Percentiles rank a stretch among this genome's conserved stretches.
These are phyloP conservation scores for Cyclocybe aegerita DNA, from an alignment of 768 basidiomycete genomes.

Conservation along the genomic window DNA sequence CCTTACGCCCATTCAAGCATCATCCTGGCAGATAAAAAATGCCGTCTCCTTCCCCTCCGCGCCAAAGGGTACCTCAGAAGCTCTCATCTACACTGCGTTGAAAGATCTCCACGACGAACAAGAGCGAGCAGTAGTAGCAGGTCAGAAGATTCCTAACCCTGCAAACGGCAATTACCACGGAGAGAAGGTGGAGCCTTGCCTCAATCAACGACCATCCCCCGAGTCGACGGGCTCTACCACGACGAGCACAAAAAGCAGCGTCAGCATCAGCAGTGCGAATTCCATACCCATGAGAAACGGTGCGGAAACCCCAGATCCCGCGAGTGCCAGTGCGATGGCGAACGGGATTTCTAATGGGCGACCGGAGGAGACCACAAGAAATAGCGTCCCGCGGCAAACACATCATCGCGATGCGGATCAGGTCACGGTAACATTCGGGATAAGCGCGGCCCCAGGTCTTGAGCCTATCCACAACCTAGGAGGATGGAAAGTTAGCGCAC, in stretches of 20 bases:
- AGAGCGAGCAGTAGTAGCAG: conserved; percentile 9
- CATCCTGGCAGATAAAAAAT: conserved; percentile 57
- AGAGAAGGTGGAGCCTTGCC: conserved; percentile 3
- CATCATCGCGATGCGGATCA: conserved; percentile 19
- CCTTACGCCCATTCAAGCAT: conserved; percentile 42
- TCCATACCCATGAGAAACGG: neutral
- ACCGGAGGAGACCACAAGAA: neutral
- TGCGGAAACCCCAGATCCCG: neutral
- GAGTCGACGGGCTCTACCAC: conserved; percentile 1
- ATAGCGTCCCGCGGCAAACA: neutral
- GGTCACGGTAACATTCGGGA: conserved; percentile 45
- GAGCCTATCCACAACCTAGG: conserved; percentile 41
- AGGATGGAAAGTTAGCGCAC: conserved; percentile 44
- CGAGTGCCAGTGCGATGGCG: neutral
- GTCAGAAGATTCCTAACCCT: conserved; percentile 15
- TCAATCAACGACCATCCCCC: neutral
- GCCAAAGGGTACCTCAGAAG: conserved; percentile 54
- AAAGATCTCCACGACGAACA: conserved; percentile 37
- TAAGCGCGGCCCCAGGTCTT: conserved; percentile 42
- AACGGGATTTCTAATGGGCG: neutral
- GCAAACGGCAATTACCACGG: conserved; percentile 10
- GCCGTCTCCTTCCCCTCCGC: conserved; percentile 52
- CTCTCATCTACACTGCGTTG: conserved; percentile 48
- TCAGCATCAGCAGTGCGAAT: neutral
- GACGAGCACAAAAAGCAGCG: conserved; percentile 5